Percentiles rank a stretch among this genome's conserved stretches.
Evolutionary conservation across 2,329 filamentous ascomycete genomes (phyloP).

Genomic region (Neofusicoccum laricinum): DNA sequence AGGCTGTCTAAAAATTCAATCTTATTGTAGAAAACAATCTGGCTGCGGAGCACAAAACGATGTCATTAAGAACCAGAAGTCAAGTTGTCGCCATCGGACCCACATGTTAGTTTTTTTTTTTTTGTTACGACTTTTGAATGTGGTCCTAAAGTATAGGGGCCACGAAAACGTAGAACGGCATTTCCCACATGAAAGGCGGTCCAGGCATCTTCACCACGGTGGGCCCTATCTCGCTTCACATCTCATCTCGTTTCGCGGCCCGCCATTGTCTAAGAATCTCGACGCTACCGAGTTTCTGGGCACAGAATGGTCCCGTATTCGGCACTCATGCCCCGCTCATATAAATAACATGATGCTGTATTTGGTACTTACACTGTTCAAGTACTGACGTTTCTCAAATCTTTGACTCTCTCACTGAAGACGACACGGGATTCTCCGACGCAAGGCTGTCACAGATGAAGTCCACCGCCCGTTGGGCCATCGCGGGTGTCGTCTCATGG

Average conservation of each 20-base stretch:
- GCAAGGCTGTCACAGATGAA: slow-evolving; percentile 55
- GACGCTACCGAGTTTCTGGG: neutral
- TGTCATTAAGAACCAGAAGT: too few relatives aligned
- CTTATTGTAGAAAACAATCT: too few relatives aligned
- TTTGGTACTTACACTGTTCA: neutral
- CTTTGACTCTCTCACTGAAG: slow-evolving; percentile 11
- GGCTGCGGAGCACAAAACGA: too few relatives aligned
- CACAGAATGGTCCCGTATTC: neutral
- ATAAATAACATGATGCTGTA: neutral
- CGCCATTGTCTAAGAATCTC: neutral
- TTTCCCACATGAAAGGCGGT: neutral
- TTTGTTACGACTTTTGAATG: too few relatives aligned
- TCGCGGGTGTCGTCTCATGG: slow-evolving; percentile 65
- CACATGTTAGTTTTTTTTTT: too few relatives aligned
- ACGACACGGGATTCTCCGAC: slow-evolving; percentile 16
- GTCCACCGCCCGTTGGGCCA: slow-evolving; percentile 63
- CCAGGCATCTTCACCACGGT: neutral
- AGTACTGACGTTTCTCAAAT: neutral
- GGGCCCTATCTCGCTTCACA: slow-evolving; percentile 1
- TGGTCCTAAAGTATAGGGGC: too few relatives aligned
- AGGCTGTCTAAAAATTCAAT: too few relatives aligned
- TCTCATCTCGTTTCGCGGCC: slow-evolving; percentile 2
- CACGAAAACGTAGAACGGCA: neutral
- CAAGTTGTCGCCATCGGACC: too few relatives aligned
- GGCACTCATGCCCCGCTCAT: neutral